Percentiles rank a stretch among this genome's conserved stretches.
phyloP scores from a whole-genome alignment of 805 yeast species.

The Vanderwaltozyma verrucispora region DNA sequence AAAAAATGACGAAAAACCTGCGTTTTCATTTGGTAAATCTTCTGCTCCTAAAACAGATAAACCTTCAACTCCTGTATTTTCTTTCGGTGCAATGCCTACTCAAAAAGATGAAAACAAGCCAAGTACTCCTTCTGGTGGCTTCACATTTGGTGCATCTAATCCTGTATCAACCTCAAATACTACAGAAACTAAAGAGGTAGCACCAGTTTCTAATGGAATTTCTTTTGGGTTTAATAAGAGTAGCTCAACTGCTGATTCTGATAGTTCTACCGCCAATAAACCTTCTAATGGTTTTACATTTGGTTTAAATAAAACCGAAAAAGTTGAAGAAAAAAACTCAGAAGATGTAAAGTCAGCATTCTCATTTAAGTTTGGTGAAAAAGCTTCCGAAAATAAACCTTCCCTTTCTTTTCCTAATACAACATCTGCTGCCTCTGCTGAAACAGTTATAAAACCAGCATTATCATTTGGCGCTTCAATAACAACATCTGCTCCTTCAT shows the following conservation, averaged over 20 bases:
- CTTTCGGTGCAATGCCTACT: constrained; percentile 9
- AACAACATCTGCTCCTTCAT: constrained; percentile 15
- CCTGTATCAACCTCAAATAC: background rate
- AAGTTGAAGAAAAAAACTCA: background rate
- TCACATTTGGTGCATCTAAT: background rate
- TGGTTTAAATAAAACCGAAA: background rate
- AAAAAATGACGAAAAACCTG: constrained; percentile 4
- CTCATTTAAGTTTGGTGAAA: constrained; percentile 11
- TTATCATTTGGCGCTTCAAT: constrained; percentile 23
- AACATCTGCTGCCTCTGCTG: background rate
- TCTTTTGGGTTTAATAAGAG: no score
- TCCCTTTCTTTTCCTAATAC: constrained; percentile 6
- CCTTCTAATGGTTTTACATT: background rate
- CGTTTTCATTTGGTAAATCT: constrained; percentile 7
- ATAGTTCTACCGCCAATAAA: background rate
- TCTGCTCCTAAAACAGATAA: background rate
- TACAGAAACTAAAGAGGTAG: no score
- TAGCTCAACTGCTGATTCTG: background rate
- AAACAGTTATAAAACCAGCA: constrained; percentile 11
- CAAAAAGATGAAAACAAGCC: constrained; percentile 4
- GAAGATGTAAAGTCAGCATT: constrained; percentile 11
- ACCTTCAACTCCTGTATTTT: constrained; percentile 10
- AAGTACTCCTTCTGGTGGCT: background rate
- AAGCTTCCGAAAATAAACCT: constrained; percentile 1
- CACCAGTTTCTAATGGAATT: no score